A percentile compares a stretch with the other conserved stretches of the same genome.
phyloP scores from a whole-genome alignment of 257 asterid genomes.

The Scutellaria minor region DNA sequence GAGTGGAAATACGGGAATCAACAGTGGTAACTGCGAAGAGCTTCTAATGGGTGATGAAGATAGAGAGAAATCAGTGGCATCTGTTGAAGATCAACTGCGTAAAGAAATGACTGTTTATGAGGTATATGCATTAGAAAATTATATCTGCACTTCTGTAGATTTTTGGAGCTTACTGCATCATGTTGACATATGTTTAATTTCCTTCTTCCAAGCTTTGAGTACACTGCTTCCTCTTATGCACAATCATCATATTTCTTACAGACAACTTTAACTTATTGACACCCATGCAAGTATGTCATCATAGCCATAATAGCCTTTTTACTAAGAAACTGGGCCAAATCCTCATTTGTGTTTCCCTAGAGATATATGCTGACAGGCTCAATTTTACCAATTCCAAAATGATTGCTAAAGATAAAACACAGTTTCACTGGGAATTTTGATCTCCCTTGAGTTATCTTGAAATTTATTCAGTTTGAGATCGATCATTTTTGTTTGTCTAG shows the following conservation, averaged over 20 bases:
- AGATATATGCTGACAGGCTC: background rate
- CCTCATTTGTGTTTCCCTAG: background rate
- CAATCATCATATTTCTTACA: background rate
- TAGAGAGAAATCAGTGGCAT: slow-evolving; percentile 81
- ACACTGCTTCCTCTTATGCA: background rate
- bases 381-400: background rate
- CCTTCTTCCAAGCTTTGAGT: background rate
- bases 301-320: background rate
- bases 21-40: slow-evolving; percentile 72
- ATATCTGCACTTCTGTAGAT: slow-evolving; percentile 9
- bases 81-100: slow-evolving; percentile 88
- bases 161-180: background rate
- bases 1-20: slow-evolving; percentile 61
- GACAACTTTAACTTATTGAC: background rate
- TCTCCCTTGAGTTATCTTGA: background rate
- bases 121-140: slow-evolving; percentile 48
- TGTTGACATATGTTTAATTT: background rate
- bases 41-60: slow-evolving; percentile 84
- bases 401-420: background rate
- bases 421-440: background rate
- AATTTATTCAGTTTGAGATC: background rate
- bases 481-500: background rate
- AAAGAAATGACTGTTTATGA: slow-evolving; percentile 97
- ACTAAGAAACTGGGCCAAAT: background rate
- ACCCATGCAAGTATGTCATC: background rate